Percentiles rank a stretch among this genome's conserved stretches.
Evolutionary conservation across 2,329 filamentous ascomycete species (phyloP).

Genomic region (Fusarium albidum): DNA sequence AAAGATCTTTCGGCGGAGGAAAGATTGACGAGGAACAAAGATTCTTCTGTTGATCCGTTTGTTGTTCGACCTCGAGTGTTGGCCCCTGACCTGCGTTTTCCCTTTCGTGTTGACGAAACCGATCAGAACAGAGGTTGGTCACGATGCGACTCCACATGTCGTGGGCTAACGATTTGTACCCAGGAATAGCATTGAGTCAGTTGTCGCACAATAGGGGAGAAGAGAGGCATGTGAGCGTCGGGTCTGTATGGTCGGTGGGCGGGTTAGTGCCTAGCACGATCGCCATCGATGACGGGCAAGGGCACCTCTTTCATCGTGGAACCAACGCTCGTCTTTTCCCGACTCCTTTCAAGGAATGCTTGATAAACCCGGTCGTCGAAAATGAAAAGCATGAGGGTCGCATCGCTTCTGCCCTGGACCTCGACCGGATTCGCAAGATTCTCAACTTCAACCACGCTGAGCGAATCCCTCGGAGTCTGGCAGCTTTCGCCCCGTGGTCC

Average conservation of each 20-base stretch:
- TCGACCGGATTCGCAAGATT: slow-evolving; percentile 74
- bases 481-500: neutral
- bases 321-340: slow-evolving; percentile 75
- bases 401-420: slow-evolving; percentile 81
- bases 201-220: slow-evolving; percentile 33
- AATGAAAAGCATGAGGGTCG: slow-evolving; percentile 75
- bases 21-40: slow-evolving; percentile 53
- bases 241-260: slow-evolving; percentile 80
- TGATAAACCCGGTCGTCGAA: slow-evolving; percentile 63
- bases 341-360: slow-evolving; percentile 55
- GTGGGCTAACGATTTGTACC: slow-evolving; percentile 12
- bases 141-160: too few relatives aligned
- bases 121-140: slow-evolving; percentile 25
- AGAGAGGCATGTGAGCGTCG: slow-evolving; percentile 66
- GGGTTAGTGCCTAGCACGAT: slow-evolving; percentile 66
- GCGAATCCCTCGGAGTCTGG: slow-evolving; percentile 11
- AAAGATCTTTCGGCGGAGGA: slow-evolving; percentile 54
- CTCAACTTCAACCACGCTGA: slow-evolving; percentile 59
- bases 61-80: slow-evolving; percentile 41
- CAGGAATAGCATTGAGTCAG: slow-evolving; percentile 39
- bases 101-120: slow-evolving; percentile 25
- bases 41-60: slow-evolving; percentile 53
- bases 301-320: slow-evolving; percentile 71
- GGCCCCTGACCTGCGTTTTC: slow-evolving; percentile 18
- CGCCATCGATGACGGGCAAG: slow-evolving; percentile 69